Base-by-base conservation (phyloP, 2,329 filamentous ascomycete species). In the Thermothelomyces thermophilus region DNA sequence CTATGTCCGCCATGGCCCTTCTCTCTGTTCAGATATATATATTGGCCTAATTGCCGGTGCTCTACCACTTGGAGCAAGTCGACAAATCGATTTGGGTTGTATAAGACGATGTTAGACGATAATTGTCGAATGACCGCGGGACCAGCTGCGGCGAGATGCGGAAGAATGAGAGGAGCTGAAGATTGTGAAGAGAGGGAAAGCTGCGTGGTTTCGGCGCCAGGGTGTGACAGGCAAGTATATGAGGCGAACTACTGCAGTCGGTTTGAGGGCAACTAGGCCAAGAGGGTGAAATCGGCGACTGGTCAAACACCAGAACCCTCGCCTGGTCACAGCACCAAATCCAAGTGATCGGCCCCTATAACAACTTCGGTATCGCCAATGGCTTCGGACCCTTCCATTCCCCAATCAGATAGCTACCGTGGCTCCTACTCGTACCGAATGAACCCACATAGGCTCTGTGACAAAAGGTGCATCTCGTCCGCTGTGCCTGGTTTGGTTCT, bases 1-100 rank as follows among this genome's bases (percentile, higher is more conserved):
- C 61, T 28, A 69, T 69, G 46, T 69, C 59, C 36, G 71, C 63
- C 70, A 76, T 75, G 46, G 11, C 30, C 9, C 30, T 61, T 61
- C 20, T 35, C 37, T 19, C 37, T 39, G 36, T 14, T 37, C 5
- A 14, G n/a, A 28, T 8, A 13, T 40, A n/a, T 24, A 24, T 22
- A 20, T 46, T 19, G 41, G 28, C 34, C 34, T 26, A 9, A 20
- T 46, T 45, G 17, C 17, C n/a, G n/a, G n/a, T n/a, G n/a, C n/a
- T n/a, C n/a, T n/a, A n/a, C n/a, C n/a, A n/a, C n/a, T n/a, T n/a
- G n/a, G n/a, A n/a, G n/a, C n/a, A n/a, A n/a, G n/a, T n/a, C 3
- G 40, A 5, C 24, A 11, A 11, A 11, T 5, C 16, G 33, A n/a
- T 9, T 35, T 20, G 16, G 13, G 35, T 37, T 7, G 16, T 17